Conservation (phyloP, 176 grass and related monocot genomes). For the sorghum (Sorghum bicolor) region DNA sequence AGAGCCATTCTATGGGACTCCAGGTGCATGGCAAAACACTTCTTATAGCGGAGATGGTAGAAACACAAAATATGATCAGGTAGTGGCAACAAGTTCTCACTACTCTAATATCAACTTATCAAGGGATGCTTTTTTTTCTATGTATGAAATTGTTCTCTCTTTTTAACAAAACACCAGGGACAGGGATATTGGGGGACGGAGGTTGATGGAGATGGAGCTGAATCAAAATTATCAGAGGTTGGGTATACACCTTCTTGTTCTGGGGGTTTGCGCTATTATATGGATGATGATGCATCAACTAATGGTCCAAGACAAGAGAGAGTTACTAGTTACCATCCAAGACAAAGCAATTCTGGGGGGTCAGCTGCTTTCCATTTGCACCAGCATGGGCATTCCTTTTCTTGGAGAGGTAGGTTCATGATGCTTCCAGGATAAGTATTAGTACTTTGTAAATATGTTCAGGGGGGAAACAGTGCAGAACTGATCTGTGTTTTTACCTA, state of each 20-base stretch:
- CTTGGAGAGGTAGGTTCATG: constrained; percentile 1
- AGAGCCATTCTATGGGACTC: constrained; percentile 26
- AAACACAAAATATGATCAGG: constrained; percentile 36
- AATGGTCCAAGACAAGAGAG: constrained; percentile 27
- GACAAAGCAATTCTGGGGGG: constrained; percentile 27
- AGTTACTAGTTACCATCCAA: constrained; percentile 4
- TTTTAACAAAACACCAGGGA: constrained; percentile 15
- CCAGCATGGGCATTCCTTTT: constrained; percentile 27
- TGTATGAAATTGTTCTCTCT: constrained; percentile 6
- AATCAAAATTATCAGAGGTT: constrained; percentile 35
- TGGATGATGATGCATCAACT: constrained; percentile 24
- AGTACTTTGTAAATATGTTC: neutral
- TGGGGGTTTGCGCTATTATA: neutral
- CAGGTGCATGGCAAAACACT: constrained; percentile 25
- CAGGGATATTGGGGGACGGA: constrained; percentile 32
- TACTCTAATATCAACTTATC: neutral
- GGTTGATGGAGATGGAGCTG: constrained; percentile 32
- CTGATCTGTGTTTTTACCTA: neutral
- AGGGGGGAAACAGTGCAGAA: neutral
- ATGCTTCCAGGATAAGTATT: neutral
- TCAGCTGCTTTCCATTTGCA: constrained; percentile 22
- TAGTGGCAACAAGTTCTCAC: constrained; percentile 15
- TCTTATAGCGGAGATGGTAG: constrained; percentile 29
- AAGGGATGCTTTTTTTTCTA: neutral
- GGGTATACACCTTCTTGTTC: constrained; percentile 35